Percentiles rank a stretch among this genome's conserved stretches.
Evolutionary conservation across 1,284 basidiomycete genomes (phyloP).

Genomic region (Uromyces viciae-fabae): DNA sequence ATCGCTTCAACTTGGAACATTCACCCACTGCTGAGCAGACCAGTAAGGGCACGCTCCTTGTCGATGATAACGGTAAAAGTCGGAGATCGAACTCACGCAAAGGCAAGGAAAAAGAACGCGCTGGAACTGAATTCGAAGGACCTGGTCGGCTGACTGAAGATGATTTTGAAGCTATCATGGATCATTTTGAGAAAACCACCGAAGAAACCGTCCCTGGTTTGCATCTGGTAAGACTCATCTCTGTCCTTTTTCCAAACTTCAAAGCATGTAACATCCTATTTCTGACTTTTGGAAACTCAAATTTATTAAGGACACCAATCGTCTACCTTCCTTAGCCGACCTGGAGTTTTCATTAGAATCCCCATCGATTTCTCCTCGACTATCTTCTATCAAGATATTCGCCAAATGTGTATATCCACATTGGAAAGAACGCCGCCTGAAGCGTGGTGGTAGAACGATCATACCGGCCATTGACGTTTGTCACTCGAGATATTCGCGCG

Average conservation of each 20-base stretch:
- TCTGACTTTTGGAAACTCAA: no score
- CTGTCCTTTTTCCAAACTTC: conserved; percentile 58
- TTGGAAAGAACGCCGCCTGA: conserved; percentile 72
- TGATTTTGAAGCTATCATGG: conserved; percentile 92
- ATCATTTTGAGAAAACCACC: conserved; percentile 83
- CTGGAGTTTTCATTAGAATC: conserved; percentile 62
- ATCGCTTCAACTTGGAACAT: conserved; percentile 81
- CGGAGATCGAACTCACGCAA: conserved; percentile 66
- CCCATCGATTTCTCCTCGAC: conserved; percentile 23
- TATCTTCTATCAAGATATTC: conserved; percentile 54
- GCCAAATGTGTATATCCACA: conserved; percentile 71
- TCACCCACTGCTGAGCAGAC: conserved; percentile 72
- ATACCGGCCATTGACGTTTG: conserved; percentile 74
- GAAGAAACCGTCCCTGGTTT: conserved; percentile 84
- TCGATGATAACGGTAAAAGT: conserved; percentile 59
- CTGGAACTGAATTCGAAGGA: conserved; percentile 57
- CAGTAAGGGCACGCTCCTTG: conserved; percentile 61
- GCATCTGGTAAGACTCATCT: conserved; percentile 68
- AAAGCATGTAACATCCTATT: conserved; percentile 49
- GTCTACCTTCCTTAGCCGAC: conserved; percentile 70
- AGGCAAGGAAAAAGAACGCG: conserved; percentile 58
- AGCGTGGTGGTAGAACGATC: conserved; percentile 71
- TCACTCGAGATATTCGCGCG: conserved; percentile 43
- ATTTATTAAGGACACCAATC: conserved; percentile 56
- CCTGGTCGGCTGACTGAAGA: conserved; percentile 70